phyloP scores from a whole-genome alignment of 768 basidiomycete genomes.

The Dioszegia hungarica region DNA sequence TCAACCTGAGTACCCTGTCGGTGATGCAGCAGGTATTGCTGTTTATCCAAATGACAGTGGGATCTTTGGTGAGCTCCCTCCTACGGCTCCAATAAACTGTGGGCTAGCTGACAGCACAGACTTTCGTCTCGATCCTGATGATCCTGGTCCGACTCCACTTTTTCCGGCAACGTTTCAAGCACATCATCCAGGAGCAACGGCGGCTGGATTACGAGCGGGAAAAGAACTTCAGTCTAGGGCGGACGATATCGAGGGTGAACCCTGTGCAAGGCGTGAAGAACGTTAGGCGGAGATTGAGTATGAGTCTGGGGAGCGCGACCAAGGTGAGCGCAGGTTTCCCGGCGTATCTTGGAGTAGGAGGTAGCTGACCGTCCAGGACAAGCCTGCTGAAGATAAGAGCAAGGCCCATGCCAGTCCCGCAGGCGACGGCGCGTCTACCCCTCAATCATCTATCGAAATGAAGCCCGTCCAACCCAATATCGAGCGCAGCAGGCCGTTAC shows the following conservation, averaged over 20 bases:
- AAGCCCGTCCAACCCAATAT: slow-evolving; percentile 8
- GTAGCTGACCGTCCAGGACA: too few relatives aligned
- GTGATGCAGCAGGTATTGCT: slow-evolving; percentile 47
- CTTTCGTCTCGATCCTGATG: slow-evolving; percentile 46
- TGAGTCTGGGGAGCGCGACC: neutral
- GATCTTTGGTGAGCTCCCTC: slow-evolving; percentile 34
- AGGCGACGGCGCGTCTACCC: neutral
- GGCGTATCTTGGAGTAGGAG: too few relatives aligned
- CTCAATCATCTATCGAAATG: slow-evolving; percentile 23
- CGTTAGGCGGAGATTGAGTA: slow-evolving; percentile 26
- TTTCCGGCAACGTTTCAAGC: slow-evolving; percentile 42
- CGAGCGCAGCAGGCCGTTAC: neutral
- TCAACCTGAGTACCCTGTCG: slow-evolving; percentile 47
- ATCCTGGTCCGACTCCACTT: slow-evolving; percentile 47
- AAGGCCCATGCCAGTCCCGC: neutral
- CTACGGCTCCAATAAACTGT: neutral
- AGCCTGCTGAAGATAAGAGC: too few relatives aligned
- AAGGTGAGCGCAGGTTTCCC: neutral
- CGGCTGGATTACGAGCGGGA: slow-evolving; percentile 17
- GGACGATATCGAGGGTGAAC: slow-evolving; percentile 29
- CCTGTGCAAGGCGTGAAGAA: slow-evolving; percentile 16
- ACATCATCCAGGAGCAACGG: slow-evolving; percentile 28
- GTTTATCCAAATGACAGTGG: slow-evolving; percentile 58
- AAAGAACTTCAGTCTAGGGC: slow-evolving; percentile 25
- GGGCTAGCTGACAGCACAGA: slow-evolving; percentile 8